Base-by-base conservation (phyloP, 1,284 basidiomycete species). In the Megacollybia platyphylla region DNA sequence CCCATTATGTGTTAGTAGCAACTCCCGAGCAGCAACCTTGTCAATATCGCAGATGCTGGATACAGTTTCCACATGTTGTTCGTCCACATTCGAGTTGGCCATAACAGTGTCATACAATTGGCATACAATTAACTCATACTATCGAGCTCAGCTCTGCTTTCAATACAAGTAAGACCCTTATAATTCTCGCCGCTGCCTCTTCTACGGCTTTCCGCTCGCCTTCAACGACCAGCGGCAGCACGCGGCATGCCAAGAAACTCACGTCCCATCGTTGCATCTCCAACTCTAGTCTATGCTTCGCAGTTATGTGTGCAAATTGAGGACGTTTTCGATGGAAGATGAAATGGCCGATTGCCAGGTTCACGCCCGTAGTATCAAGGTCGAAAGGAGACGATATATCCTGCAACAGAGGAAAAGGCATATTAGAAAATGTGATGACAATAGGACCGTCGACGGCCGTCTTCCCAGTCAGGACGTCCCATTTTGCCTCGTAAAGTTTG, bases 1-100 rank as follows among this genome's bases (percentile, higher is more conserved):
- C 15, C 77, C 74, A 36, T 68, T 67, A 55, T 74, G 67, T 51
- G 75, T 76, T 42, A 70, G 61, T 43, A 81, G 62, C 13, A 80
- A 64, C 18, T 65, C 62, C 32, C 70, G 67, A 3, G 67, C 73
- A 18, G 68, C 59, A 24, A 70, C 65, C 9, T 57, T 54, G 42
- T 71, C 67, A 37, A 71, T 54, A 39, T 57, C 58, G 18, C 63
- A 68, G 51, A 71, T 58, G 4, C 53, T 52, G 6, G 57, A 57
- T 7, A 73, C 54, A 24, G 61, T 51, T 20, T 61, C 56, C 11
- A 65, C 58, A 34, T 62, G 60, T 17, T 57, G 57, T 37, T 52
- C 47, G 40, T 64, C 60, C 20, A 24, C 20, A 24, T 24, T 24
- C 20, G 5, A 24, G 20, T 24, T 24, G 20, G 20, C 20, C 20